These are phyloP conservation scores for Pilatotrama ljubarskyi DNA, from an alignment of 768 basidiomycete genomes.

Conservation along the genomic window DNA sequence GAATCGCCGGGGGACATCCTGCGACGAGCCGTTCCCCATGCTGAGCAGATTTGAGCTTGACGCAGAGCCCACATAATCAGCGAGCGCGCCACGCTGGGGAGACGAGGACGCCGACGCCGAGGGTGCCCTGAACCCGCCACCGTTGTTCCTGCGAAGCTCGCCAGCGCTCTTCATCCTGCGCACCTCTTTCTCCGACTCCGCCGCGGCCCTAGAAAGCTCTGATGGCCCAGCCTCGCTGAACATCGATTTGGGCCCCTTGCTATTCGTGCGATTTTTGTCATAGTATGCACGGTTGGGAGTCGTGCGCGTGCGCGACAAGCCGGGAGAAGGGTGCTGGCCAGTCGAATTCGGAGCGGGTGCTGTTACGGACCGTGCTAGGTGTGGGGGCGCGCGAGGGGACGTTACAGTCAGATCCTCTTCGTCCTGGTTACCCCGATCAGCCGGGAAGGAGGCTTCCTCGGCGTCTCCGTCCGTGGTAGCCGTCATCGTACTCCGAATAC, in stretches of 20 bases:
- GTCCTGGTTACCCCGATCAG: slow-evolving; percentile 41
- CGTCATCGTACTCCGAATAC: slow-evolving; percentile 46
- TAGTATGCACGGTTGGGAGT: slow-evolving; percentile 55
- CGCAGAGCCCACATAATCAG: slow-evolving; percentile 59
- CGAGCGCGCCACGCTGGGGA: slow-evolving; percentile 42
- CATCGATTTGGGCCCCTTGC: slow-evolving; percentile 22
- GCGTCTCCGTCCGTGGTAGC: slow-evolving; percentile 49
- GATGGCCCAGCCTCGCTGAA: slow-evolving; percentile 23
- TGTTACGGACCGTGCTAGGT: slow-evolving; percentile 53
- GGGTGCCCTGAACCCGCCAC: slow-evolving; percentile 28
- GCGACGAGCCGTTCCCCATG: slow-evolving; percentile 32
- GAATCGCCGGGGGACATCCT: slow-evolving; percentile 50
- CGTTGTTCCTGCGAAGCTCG: slow-evolving; percentile 59
- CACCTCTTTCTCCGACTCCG: slow-evolving; percentile 52
- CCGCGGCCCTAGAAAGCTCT: slow-evolving; percentile 4
- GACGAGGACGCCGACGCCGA: slow-evolving; percentile 35
- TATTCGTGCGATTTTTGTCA: slow-evolving; percentile 31
- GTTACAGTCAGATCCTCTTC: slow-evolving; percentile 74
- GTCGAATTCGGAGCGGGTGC: slow-evolving; percentile 31
- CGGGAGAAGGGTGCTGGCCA: slow-evolving; percentile 33
- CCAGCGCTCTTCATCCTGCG: slow-evolving; percentile 89
- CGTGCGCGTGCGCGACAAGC: slow-evolving; percentile 71
- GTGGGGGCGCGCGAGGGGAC: slow-evolving; percentile 52
- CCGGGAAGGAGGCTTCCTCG: slow-evolving; percentile 43
- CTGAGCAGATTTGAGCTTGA: slow-evolving; percentile 68